Base-by-base conservation (phyloP, 1,139 yeast genomes). In the Starmera stellimalicola region DNA sequence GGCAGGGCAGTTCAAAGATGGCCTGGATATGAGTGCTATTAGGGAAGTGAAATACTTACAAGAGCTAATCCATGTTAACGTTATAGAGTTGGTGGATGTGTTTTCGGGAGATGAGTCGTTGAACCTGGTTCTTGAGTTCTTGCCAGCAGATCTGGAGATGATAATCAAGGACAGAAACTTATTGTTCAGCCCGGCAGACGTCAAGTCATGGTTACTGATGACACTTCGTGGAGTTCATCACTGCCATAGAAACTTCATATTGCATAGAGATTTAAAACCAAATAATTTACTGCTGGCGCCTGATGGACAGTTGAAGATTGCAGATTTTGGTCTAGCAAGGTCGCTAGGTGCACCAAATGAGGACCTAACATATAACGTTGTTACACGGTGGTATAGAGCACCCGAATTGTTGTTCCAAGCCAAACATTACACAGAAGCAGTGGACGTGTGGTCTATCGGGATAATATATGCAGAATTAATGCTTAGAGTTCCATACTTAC, bases 251-350 rank as follows among this genome's bases (percentile, higher is more conserved):
- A 83, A 87, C 50, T 82, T 77, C 48, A 80, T 93, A 18, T 62
- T 91, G 34, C 99, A 91, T 54, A 73, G 99, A 42, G 95, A 88
- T 64, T 66, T 82, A 48, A 82, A 82, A 49, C 94, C 94, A 10
- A 81, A 80, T 55, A 82, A 82, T 54, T 65, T 91, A 58, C 63
- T 91, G 37, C 64, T 91, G 27, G 80, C 95, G 0, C 94, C 95
- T 0, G 73, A 73, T 39, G 97, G 98, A 0, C 77, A 81, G 44
- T 63, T 91, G 43, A 91, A 91, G 55, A 71, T 91, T 42, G 97
- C 97, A 6, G 98, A 91, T 83, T 91, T 91, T 63, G 98, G 98
- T 47, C 67, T 91, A 34, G 97, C 97, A 0, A 61, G 98, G 38
- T 73, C 88, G 2, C 62, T 84, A 41, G 91, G 93, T 2, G 71